phyloP scores from a whole-genome alignment of 768 basidiomycete genomes.

The Steccherinum ochraceum region DNA sequence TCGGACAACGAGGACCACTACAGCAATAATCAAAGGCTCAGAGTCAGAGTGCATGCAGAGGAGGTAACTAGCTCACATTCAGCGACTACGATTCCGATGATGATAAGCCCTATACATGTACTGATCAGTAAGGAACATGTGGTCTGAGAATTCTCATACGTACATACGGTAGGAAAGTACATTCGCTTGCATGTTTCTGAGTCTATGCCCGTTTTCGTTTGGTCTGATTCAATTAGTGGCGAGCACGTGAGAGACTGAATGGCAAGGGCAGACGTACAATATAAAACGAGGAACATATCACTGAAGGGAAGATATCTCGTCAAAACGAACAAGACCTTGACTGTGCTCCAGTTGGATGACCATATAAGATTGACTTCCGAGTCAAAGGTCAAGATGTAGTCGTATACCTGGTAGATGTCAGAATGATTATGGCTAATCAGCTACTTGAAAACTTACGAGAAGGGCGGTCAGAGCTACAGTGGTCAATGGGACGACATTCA shows the following conservation, averaged over 20 bases:
- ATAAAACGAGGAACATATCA: slow-evolving; percentile 1
- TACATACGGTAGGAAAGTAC: background rate
- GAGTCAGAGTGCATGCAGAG: background rate
- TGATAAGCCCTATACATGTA: background rate
- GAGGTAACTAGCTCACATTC: background rate
- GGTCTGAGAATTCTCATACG: background rate
- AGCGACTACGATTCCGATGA: background rate
- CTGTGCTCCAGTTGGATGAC: background rate
- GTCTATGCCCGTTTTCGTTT: background rate
- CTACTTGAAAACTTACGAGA: background rate
- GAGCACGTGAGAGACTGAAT: background rate
- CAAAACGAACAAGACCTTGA: slow-evolving; percentile 2
- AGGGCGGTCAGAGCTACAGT: background rate
- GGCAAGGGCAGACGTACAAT: background rate
- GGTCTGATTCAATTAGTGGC: background rate
- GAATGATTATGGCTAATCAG: background rate
- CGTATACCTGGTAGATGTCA: background rate
- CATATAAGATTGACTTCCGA: background rate
- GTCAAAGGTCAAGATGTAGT: slow-evolving; percentile 1
- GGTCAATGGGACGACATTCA: background rate
- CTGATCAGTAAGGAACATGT: background rate
- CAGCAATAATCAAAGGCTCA: too few species aligned
- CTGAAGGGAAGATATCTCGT: slow-evolving; percentile 4
- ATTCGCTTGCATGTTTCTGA: background rate
- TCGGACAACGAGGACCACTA: slow-evolving; percentile 1